Conservation (phyloP, 371 early-diverging fungal species). For the Blastocladiella emersonii region DNA sequence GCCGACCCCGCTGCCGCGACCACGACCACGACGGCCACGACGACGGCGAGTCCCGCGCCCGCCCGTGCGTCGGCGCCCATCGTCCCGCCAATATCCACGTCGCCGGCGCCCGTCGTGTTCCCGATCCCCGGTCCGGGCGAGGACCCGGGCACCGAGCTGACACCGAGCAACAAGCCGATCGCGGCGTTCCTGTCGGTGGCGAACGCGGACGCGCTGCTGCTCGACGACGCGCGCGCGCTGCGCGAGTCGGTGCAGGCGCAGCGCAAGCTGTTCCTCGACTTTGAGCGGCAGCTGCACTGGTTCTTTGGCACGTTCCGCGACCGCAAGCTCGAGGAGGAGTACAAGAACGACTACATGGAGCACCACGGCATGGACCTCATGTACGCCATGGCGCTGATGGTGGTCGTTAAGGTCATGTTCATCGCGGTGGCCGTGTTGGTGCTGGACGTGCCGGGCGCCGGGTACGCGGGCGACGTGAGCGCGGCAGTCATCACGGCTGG, state of each 20-base stretch:
- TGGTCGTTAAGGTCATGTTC: not conserved
- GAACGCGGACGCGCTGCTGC: not conserved
- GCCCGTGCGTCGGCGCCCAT: no score
- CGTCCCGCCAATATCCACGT: no score
- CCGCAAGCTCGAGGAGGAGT: not conserved
- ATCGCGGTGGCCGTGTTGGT: not conserved
- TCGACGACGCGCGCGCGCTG: not conserved
- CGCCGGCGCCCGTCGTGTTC: not conserved
- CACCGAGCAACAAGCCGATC: not conserved
- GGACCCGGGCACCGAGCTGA: no score
- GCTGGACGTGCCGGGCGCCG: not conserved
- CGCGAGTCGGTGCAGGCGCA: not conserved
- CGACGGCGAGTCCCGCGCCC: no score
- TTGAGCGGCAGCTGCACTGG: not conserved
- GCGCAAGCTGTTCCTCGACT: not conserved
- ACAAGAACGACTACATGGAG: conserved; percentile 7
- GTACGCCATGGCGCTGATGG: not conserved
- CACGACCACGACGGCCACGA: no score
- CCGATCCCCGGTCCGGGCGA: not conserved
- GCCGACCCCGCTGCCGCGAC: no score
- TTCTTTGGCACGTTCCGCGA: not conserved
- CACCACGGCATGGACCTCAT: not conserved
- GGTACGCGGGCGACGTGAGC: not conserved
- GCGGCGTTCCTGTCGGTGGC: not conserved
- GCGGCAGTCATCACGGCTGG: no score